Percentiles rank a stretch among this genome's conserved stretches.
phyloP scores from a whole-genome alignment of 2,329 filamentous ascomycete genomes.

The Boeremia exigua region DNA sequence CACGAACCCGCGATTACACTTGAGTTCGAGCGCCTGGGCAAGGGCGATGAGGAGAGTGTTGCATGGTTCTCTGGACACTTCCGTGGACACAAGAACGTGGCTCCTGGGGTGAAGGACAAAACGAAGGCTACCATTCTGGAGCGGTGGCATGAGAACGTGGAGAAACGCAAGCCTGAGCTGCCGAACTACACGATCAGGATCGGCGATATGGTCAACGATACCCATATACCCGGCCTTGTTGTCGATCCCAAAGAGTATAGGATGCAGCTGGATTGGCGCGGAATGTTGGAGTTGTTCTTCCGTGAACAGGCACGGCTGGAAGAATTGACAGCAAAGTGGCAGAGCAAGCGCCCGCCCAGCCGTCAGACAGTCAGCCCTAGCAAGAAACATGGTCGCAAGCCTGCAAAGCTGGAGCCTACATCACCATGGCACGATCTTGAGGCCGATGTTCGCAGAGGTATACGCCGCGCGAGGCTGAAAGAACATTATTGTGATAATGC shows the following conservation, averaged over 20 bases:
- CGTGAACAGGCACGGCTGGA: constrained; percentile 33
- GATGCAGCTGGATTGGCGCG: constrained; percentile 37
- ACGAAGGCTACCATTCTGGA: constrained; percentile 20
- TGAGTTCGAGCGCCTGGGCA: constrained; percentile 26
- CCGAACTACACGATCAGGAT: constrained; percentile 43
- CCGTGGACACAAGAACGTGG: constrained; percentile 11
- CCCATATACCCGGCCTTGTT: constrained; percentile 30
- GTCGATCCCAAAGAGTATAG: constrained; percentile 28
- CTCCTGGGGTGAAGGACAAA: neutral
- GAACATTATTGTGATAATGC: constrained; percentile 32
- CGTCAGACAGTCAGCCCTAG: neutral
- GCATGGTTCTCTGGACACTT: constrained; percentile 27
- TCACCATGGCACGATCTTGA: constrained; percentile 11
- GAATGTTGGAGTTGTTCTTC: constrained; percentile 40
- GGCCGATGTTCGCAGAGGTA: constrained; percentile 28
- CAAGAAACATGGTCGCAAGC: constrained; percentile 23
- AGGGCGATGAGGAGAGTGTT: constrained; percentile 15
- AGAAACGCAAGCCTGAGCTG: constrained; percentile 32
- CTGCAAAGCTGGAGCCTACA: constrained; percentile 12
- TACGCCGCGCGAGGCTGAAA: constrained; percentile 32
- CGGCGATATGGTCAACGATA: constrained; percentile 42
- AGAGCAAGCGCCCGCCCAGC: neutral
- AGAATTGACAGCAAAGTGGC: constrained; percentile 16
- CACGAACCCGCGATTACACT: constrained; percentile 35
- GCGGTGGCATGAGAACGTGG: constrained; percentile 38